Base-by-base conservation (phyloP, 495 filamentous ascomycete species). In the Immersiella caudata region DNA sequence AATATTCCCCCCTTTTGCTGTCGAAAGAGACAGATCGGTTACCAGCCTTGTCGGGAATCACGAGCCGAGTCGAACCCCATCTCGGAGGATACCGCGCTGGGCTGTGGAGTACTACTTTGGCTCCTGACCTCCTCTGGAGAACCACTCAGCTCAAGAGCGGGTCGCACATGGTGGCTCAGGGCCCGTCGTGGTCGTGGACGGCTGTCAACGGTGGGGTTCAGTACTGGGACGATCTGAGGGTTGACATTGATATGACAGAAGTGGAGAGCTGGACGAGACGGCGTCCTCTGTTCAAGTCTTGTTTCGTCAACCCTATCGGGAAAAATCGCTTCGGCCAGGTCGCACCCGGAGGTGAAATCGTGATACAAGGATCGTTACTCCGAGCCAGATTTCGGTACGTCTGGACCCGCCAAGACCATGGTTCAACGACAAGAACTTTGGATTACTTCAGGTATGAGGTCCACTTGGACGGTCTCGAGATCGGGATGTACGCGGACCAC, bases 71-170 rank as follows among this genome's bases (percentile, higher is more conserved):
- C 9, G 40, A 49, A 49, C 40, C 40, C 9, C 40, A 49, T 49
- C 40, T 49, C 8, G 40, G 40, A 49, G 40, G 40, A 49, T 49
- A 49, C 40, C 40, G 40, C 40, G 18, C 40, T 18, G 40, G 40
- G 18, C 40, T 49, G 40, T 49, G 40, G 40, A 49, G 40, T 49
- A 49, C 40, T 49, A 49, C 40, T 49, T 49, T 49, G 40, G 40
- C 40, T 18, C 40, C 40, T 49, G 40, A 49, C 18, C 40, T 49
- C 40, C 40, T 49, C 18, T 49, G 40, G 40, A 49, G 40, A 49
- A 49, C 8, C 40, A 49, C 40, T 49, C 40, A 49, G 40, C 40
- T 18, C 9, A 49, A 49, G 40, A 49, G 40, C 40, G 40, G 40
- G 40, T 49, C 40, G 18, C 40, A 49, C 40, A 18, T 18, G 18